Evolutionary conservation across 176 grass and related monocot species (phyloP), one percentile per base, ranked within the genome.

Genomic region (Carex kokanica): DNA sequence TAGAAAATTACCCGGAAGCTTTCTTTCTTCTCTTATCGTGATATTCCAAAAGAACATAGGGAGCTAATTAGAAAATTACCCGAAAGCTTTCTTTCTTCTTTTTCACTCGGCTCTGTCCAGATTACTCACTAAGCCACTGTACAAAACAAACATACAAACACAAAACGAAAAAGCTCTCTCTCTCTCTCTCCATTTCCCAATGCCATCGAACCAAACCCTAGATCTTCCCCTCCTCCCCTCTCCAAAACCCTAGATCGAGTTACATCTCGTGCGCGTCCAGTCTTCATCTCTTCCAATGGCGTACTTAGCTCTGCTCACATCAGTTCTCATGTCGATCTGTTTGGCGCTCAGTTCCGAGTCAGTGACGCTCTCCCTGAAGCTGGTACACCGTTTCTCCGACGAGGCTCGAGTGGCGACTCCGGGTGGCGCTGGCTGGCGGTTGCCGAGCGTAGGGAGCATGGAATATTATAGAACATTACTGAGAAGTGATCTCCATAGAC

Each of bases 381-480:
- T 99, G 84, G 91, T 99, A 32, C 91, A 99, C 88, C 89, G 91
- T 51, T 90, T 99, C 79, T 99, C 96, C 7, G 88, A 95, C 71
- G 89, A 99, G 83, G 93, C 93, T 43, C 84, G 89, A 20, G 34
- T 23, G n/a, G 80, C 54, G 5, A 73, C 53, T 15, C 79, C 82
- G 58, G 75, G 87, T 27, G 3, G 79, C 59, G 70, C 64, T n/a
- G 72, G n/a, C 5, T 81, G 23, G 17, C 17, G 77, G 79, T 98
- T 89, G 93, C 93, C 96, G 34, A 83, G 49, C 18, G 84, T 85
- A 49, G 87, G 96, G 80, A 95, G 91, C 47, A 89, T 79, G 79
- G 93, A 88, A 3, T 99, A 95, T 85, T 99, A 91, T 82, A 49
- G 79, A 13, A 82, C 89, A 17, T 88, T 99, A 71, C 78, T 90